Conservation (phyloP, 163 green algal genomes). For the Coccomyxa subellipsoidea region DNA sequence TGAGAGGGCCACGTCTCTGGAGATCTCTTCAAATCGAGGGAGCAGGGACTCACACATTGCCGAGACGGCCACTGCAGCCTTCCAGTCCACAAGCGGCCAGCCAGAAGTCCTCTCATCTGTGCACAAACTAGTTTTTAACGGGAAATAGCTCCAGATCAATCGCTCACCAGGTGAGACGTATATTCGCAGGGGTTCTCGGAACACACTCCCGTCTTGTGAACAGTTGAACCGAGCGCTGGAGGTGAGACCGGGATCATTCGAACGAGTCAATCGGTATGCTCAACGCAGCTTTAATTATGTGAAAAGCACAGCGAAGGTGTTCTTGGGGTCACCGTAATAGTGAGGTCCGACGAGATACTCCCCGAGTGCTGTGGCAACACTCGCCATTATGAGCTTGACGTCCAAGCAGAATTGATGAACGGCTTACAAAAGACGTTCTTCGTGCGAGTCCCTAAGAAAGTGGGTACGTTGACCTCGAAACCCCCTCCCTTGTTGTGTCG, state of each 20-base stretch:
- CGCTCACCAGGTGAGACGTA: too few relatives aligned
- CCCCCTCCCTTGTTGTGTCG: not conserved
- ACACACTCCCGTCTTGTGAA: too few relatives aligned
- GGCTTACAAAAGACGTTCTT: not conserved
- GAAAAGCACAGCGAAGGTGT: too few relatives aligned
- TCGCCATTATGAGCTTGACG: too few relatives aligned
- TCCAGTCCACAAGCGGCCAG: constrained; percentile 32
- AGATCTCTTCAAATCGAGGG: not conserved
- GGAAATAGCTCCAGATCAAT: not conserved
- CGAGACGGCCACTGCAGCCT: constrained; percentile 15
- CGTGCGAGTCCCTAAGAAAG: not conserved
- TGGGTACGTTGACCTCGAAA: not conserved
- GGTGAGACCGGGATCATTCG: too few relatives aligned
- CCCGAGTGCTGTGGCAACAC: not conserved
- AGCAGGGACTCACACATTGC: constrained; percentile 21
- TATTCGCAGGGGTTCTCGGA: too few relatives aligned
- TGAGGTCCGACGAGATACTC: not conserved
- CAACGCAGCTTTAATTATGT: too few relatives aligned
- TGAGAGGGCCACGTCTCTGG: not conserved
- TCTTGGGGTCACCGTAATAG: constrained; percentile 5
- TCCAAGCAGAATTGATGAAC: too few relatives aligned
- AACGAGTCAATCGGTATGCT: too few relatives aligned
- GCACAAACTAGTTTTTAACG: not conserved
- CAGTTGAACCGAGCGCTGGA: too few relatives aligned
- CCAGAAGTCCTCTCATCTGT: constrained; percentile 27